Conservation (phyloP, 1,284 basidiomycete genomes). For the Schizophyllum amplum region DNA sequence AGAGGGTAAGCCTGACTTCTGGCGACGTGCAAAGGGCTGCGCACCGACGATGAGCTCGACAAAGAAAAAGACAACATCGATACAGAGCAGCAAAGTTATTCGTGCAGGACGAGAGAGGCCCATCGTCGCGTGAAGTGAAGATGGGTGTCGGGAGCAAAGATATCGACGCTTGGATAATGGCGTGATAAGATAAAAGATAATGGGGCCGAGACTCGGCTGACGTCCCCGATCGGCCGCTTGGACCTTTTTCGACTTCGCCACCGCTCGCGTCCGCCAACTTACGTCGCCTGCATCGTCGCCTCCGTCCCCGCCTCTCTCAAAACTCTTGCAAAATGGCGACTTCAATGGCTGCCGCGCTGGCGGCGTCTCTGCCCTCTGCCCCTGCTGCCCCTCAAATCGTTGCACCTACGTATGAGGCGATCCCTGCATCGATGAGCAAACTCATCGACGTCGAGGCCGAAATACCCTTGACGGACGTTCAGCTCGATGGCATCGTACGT, state of each 20-base stretch:
- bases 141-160: constrained; percentile 1
- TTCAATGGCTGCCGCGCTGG: constrained; percentile 85
- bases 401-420: constrained; percentile 66
- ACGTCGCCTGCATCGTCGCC: too few species aligned
- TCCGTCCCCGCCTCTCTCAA: background rate
- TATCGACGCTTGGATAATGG: background rate
- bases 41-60: constrained; percentile 81
- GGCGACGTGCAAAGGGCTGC: constrained; percentile 14
- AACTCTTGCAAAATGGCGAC: constrained; percentile 31
- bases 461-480: constrained; percentile 69
- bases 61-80: constrained; percentile 90
- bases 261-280: too few species aligned
- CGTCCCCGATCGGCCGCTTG: too few species aligned
- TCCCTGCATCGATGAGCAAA: constrained; percentile 85
- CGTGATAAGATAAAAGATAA: background rate
- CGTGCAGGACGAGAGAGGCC: constrained; percentile 64
- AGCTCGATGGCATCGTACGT: constrained; percentile 80
- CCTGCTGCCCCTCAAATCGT: constrained; percentile 48
- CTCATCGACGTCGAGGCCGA: constrained; percentile 86
- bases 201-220: too few species aligned
- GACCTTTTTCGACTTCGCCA: too few species aligned
- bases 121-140: constrained; percentile 27
- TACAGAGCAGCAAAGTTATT: constrained; percentile 75
- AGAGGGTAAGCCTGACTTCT: constrained; percentile 4
- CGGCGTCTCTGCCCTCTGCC: constrained; percentile 72